These are phyloP conservation scores for Penicillium sp. DNA, from an alignment of 2,329 filamentous ascomycete species.

Conservation along the genomic window DNA sequence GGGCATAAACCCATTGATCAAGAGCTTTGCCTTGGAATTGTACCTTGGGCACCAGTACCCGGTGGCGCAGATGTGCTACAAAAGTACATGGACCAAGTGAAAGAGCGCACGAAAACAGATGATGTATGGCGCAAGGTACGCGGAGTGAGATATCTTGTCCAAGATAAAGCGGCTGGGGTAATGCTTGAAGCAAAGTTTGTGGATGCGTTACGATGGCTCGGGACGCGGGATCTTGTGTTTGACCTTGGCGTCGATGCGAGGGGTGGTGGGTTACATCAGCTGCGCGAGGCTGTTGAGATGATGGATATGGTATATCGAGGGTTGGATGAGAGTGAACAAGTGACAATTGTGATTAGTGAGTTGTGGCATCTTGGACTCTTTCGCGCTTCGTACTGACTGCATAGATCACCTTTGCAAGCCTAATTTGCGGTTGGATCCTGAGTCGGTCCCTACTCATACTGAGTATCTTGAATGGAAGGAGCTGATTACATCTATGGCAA, in stretches of 20 bases:
- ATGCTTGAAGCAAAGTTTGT: constrained; percentile 67
- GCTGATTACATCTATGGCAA: constrained; percentile 67
- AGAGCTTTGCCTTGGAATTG: constrained; percentile 64
- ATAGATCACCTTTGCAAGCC: constrained; percentile 89
- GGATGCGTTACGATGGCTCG: constrained; percentile 65
- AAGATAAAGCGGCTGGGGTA: constrained; percentile 69
- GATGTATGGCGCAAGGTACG: constrained; percentile 66
- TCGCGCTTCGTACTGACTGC: constrained; percentile 6
- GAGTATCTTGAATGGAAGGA: constrained; percentile 69
- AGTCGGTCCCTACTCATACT: constrained; percentile 44
- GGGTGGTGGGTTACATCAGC: constrained; percentile 70
- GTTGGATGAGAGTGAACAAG: constrained; percentile 49
- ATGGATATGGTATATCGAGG: constrained; percentile 63
- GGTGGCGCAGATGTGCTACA: constrained; percentile 61
- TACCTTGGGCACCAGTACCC: constrained; percentile 85
- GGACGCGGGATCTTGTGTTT: constrained; percentile 66
- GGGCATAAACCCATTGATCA: constrained; percentile 57
- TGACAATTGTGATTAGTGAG: constrained; percentile 68
- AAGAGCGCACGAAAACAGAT: constrained; percentile 57
- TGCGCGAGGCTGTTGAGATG: constrained; percentile 70
- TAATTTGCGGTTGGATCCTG: constrained; percentile 60
- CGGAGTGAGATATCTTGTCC: constrained; percentile 80
- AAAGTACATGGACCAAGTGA: constrained; percentile 64
- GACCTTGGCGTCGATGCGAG: constrained; percentile 83
- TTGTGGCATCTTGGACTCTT: constrained; percentile 1